Evolutionary conservation across 768 basidiomycete genomes (phyloP).

Genomic region (Boletus fagicola): DNA sequence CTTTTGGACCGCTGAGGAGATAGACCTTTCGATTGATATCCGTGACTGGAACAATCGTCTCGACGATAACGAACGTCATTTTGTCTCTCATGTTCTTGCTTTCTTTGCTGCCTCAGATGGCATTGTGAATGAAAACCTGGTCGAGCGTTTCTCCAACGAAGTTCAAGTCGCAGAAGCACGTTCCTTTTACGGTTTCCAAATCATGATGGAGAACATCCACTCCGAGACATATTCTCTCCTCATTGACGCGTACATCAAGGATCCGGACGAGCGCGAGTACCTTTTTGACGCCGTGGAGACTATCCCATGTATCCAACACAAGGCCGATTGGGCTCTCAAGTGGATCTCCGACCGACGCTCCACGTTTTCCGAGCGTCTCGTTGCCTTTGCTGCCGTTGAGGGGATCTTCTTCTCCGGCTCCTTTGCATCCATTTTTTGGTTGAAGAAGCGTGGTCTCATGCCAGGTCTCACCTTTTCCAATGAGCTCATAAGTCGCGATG

Average conservation of each 20-base stretch:
- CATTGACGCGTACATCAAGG: constrained; percentile 91
- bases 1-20: constrained; percentile 92
- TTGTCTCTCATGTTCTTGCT: constrained; percentile 87
- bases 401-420: constrained; percentile 95
- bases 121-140: constrained; percentile 92
- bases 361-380: constrained; percentile 84
- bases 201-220: constrained; percentile 98
- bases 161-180: constrained; percentile 89
- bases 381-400: constrained; percentile 95
- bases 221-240: constrained; percentile 95
- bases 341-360: constrained; percentile 84
- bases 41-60: constrained; percentile 82
- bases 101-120: constrained; percentile 96
- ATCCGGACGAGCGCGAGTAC: constrained; percentile 63
- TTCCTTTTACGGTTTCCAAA: constrained; percentile 95
- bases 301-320: constrained; percentile 84
- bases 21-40: constrained; percentile 82
- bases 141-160: constrained; percentile 89
- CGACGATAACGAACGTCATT: constrained; percentile 77
- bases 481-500: constrained; percentile 91
- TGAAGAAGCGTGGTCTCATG: constrained; percentile 97
- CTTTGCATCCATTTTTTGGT: constrained; percentile 91
- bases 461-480: constrained; percentile 93
- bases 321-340: constrained; percentile 89
- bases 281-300: constrained; percentile 92